Percentiles rank a stretch among this genome's conserved stretches.
Evolutionary conservation across 345 rosid genomes (phyloP).

Genomic region (Theobroma cacao): DNA sequence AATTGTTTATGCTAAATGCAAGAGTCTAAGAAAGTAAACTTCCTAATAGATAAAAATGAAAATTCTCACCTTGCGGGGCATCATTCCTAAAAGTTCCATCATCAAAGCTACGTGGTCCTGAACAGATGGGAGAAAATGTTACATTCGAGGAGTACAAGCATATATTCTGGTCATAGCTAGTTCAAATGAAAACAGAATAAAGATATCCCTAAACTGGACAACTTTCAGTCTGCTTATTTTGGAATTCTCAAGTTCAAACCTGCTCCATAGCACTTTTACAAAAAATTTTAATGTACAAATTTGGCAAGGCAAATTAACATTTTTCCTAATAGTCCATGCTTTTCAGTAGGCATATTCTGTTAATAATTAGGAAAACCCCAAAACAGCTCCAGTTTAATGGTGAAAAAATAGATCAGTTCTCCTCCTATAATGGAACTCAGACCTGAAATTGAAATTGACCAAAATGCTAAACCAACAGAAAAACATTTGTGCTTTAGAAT

Average conservation of each 20-base stretch:
- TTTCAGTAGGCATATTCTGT: not conserved
- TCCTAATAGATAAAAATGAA: not conserved
- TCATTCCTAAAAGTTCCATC: slow-evolving; percentile 84
- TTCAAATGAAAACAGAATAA: not conserved
- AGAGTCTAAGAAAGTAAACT: not conserved
- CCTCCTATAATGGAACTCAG: not conserved
- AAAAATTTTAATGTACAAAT: not conserved
- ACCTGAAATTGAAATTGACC: not conserved
- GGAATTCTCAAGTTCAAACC: not conserved
- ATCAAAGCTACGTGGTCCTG: slow-evolving; percentile 76
- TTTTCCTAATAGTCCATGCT: not conserved
- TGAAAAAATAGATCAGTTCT: not conserved
- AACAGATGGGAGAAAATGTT: not conserved
- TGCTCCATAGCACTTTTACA: not conserved
- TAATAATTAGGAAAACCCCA: not conserved
- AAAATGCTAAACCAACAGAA: not conserved
- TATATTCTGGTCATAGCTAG: not conserved
- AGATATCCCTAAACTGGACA: not conserved
- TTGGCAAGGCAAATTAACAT: not conserved
- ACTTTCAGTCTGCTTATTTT: not conserved
- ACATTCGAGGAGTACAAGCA: not conserved
- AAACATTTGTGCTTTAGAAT: not conserved
- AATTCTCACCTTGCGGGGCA: slow-evolving; percentile 74
- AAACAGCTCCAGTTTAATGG: not conserved
- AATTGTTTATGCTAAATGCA: not conserved